Evolutionary conservation across 805 yeast species (phyloP).

Genomic region (Candida sakaeoensis): DNA sequence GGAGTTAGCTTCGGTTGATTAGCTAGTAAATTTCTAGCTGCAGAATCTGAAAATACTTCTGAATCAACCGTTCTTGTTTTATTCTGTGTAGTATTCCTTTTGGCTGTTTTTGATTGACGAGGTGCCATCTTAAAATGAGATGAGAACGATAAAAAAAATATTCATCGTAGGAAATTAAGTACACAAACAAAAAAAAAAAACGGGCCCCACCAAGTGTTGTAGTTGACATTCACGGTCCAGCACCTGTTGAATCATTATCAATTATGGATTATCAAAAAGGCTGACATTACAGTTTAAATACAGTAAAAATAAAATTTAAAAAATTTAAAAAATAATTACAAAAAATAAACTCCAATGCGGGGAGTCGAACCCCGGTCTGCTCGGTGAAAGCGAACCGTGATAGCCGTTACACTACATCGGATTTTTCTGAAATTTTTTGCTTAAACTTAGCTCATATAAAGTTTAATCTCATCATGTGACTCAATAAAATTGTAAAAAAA

Average conservation of each 20-base stretch:
- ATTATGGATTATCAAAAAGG: too few species aligned
- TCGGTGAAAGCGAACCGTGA: slow-evolving; percentile 54
- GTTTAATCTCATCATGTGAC: not conserved
- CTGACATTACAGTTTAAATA: too few species aligned
- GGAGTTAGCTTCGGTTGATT: slow-evolving; percentile 58
- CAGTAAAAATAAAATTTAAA: slow-evolving; percentile 8
- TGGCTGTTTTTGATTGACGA: slow-evolving; percentile 57
- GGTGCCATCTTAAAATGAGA: slow-evolving; percentile 43
- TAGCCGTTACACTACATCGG: slow-evolving; percentile 54
- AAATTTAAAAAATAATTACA: not conserved
- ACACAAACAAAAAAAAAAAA: too few species aligned
- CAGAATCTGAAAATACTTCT: slow-evolving; percentile 61
- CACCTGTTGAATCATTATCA: too few species aligned
- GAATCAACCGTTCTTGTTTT: slow-evolving; percentile 55
- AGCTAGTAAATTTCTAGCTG: slow-evolving; percentile 65
- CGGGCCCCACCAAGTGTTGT: too few species aligned
- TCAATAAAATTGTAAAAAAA: too few species aligned
- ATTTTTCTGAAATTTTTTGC: slow-evolving; percentile 11
- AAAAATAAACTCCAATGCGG: slow-evolving; percentile 59
- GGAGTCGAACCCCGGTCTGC: slow-evolving; percentile 79
- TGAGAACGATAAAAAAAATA: slow-evolving; percentile 5
- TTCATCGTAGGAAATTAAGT: not conserved
- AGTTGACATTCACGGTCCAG: too few species aligned
- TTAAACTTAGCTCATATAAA: not conserved
- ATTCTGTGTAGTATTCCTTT: slow-evolving; percentile 51